Base-by-base conservation (phyloP, 768 basidiomycete genomes). In the Podaxis sp. region DNA sequence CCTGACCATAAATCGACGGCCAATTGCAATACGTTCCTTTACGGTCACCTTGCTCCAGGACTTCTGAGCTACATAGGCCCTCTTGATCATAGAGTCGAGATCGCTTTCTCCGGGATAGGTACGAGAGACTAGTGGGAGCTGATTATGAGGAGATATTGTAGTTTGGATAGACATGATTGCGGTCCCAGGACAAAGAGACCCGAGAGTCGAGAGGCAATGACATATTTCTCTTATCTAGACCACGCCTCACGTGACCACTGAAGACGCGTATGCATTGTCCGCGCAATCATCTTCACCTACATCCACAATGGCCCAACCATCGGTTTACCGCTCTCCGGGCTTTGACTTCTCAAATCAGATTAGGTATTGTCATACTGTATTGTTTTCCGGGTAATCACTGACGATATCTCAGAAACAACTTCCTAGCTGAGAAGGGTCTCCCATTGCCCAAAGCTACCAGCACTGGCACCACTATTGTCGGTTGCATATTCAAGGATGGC, bases 401-500 rank as follows among this genome's bases (percentile, higher is more conserved):
- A 59, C 4, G 12, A 36, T 17, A n/a, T 44, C 19, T 24, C 57
- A 93, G 93, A 63, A 95, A 95, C 71, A 81, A 82, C 67, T 93
- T 89, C 72, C 75, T 95, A 63, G 74, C 79, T 11, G 81, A 84
- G 53, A 90, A 88, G 68, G 93, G 93, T 39, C 70, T 92, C 19
- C 86, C 84, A 13, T 73, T 89, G 48, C 93, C 93, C 57, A 93
- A 88, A 73, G 93, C 92, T 2, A 94, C 93, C 13, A 93, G 92
- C 76, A 95, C 93, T 0, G 96, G 95, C 68, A 99, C 96, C 3
- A 99, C 96, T 54, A 99, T 99, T 80, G 97, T 99, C 17, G 97
- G 97, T 28, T 94, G 94, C 71, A 77, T 97, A 60, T 98, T 91
- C 76, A 89, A 88, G 68, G 93, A 93, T 71, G 97, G 97, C 4